Evolutionary conservation across 202 grass and related monocot genomes (phyloP).

Genomic region (Setaria viridis): DNA sequence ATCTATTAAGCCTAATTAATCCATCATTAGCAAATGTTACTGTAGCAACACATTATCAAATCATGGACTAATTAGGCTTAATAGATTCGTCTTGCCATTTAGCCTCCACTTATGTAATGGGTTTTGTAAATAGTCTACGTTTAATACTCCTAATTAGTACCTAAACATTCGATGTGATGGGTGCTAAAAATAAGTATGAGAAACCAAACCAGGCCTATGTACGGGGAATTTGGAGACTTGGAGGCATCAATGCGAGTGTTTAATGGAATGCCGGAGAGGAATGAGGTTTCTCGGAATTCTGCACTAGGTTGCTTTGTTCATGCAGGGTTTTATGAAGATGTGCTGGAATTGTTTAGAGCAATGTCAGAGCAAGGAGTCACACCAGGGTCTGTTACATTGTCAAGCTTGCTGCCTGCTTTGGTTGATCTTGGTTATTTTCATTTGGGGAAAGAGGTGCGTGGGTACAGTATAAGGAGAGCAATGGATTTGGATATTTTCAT

Average conservation of each 20-base stretch:
- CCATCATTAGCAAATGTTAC: too few species aligned
- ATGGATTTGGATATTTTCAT: constrained; percentile 77
- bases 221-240: constrained; percentile 66
- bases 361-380: constrained; percentile 51
- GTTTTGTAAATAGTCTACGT: too few species aligned
- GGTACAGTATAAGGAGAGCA: constrained; percentile 59
- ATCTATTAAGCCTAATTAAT: too few species aligned
- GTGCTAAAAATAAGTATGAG: too few species aligned
- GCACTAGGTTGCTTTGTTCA: constrained; percentile 73
- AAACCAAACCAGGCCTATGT: constrained; percentile 32
- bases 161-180: too few species aligned
- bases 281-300: constrained; percentile 89
- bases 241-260: constrained; percentile 56
- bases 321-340: constrained; percentile 49
- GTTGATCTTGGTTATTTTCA: constrained; percentile 68
- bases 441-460: constrained; percentile 70
- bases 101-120: too few species aligned
- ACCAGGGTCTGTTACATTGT: constrained; percentile 72
- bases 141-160: too few species aligned
- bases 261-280: constrained; percentile 56
- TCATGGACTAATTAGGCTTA: too few species aligned
- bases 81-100: too few species aligned
- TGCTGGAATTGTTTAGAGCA: constrained; percentile 56
- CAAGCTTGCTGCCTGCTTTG: constrained; percentile 76
- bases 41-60: too few species aligned